These are phyloP conservation scores for Myriosclerotinia duriaeana DNA, from an alignment of 2,329 filamentous ascomycete genomes.

Conservation along the genomic window DNA sequence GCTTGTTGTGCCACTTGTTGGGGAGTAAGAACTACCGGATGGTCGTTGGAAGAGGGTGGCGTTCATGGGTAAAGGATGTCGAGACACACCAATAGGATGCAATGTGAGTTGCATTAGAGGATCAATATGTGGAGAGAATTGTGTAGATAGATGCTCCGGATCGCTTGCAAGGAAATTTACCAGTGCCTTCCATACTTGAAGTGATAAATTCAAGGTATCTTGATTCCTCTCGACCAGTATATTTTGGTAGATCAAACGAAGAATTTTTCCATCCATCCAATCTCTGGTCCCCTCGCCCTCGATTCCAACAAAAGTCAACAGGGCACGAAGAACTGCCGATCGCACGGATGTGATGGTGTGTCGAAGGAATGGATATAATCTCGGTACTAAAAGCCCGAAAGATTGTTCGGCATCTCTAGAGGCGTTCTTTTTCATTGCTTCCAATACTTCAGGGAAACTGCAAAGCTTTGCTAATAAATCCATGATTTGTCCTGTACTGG, in stretches of 20 bases:
- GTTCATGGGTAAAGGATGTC: slow-evolving; percentile 91
- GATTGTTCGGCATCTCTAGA: slow-evolving; percentile 80
- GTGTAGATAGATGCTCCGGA: slow-evolving; percentile 63
- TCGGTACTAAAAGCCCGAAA: slow-evolving; percentile 87
- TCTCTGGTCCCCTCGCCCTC: slow-evolving; percentile 76
- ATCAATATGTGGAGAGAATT: slow-evolving; percentile 73
- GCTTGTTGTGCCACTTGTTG: slow-evolving; percentile 47
- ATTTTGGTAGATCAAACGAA: slow-evolving; percentile 92
- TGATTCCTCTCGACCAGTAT: slow-evolving; percentile 89
- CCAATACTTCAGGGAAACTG: slow-evolving; percentile 86
- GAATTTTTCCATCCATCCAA: slow-evolving; percentile 87
- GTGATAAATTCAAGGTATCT: slow-evolving; percentile 75
- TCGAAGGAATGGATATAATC: slow-evolving; percentile 91
- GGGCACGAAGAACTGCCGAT: slow-evolving; percentile 85
- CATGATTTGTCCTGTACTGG: slow-evolving; percentile 98
- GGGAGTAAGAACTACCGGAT: slow-evolving; percentile 79
- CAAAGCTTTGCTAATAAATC: slow-evolving; percentile 94
- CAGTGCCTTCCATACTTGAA: slow-evolving; percentile 83
- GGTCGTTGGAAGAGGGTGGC: slow-evolving; percentile 85
- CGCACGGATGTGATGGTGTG: slow-evolving; percentile 97
- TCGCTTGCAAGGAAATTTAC: slow-evolving; percentile 65
- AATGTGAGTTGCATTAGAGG: slow-evolving; percentile 82
- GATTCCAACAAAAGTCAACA: slow-evolving; percentile 89
- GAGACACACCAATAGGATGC: slow-evolving; percentile 87
- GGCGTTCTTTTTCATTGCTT: slow-evolving; percentile 91